Conservation (phyloP, 2,329 filamentous ascomycete genomes). For the Cercospora zeae-maydis region DNA sequence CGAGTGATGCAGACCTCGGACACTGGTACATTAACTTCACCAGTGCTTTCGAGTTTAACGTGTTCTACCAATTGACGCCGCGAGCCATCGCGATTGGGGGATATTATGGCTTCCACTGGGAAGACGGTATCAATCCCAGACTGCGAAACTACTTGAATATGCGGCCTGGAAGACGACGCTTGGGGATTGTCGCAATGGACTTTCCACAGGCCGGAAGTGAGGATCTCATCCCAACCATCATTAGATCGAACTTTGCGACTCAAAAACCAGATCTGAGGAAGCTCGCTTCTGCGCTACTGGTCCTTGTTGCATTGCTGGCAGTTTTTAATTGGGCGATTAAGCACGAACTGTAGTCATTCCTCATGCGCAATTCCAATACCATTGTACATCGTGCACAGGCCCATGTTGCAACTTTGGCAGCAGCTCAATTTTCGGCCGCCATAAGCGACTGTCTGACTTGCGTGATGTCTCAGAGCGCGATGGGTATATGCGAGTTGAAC, state of each 20-base stretch:
- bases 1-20: slow-evolving; percentile 23
- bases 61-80: slow-evolving; percentile 36
- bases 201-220: slow-evolving; percentile 39
- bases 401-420: background rate
- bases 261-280: background rate
- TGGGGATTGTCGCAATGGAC: slow-evolving; percentile 38
- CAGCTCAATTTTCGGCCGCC: background rate
- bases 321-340: slow-evolving; percentile 55
- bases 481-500: background rate
- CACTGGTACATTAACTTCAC: slow-evolving; percentile 47
- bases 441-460: too few relatives aligned
- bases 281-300: background rate
- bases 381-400: background rate
- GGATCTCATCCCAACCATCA: slow-evolving; percentile 42
- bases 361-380: background rate
- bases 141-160: slow-evolving; percentile 35
- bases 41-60: slow-evolving; percentile 44
- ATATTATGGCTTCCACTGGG: slow-evolving; percentile 43
- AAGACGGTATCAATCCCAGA: slow-evolving; percentile 44
- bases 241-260: slow-evolving; percentile 40
- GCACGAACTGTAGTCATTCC: slow-evolving; percentile 19
- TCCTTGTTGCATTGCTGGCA: background rate
- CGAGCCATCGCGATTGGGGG: slow-evolving; percentile 45
- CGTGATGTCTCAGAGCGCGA: too few relatives aligned
- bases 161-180: slow-evolving; percentile 31